These are phyloP conservation scores for Penicillium thymicola DNA, from an alignment of 2,329 filamentous ascomycete species.

Conservation along the genomic window DNA sequence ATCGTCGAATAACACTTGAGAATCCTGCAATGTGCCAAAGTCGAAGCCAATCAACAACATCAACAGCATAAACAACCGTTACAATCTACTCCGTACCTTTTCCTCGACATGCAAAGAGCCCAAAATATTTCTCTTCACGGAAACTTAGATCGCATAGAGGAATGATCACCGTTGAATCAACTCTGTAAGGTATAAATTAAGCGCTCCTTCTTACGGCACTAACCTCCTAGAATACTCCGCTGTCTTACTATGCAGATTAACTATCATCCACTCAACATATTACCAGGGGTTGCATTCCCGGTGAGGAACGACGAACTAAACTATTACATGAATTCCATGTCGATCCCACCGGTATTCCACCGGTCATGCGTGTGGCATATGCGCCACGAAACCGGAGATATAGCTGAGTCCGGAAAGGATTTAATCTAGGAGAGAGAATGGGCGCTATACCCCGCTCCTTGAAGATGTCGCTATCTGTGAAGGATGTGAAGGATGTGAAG, in stretches of 20 bases:
- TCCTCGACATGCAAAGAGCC: background rate
- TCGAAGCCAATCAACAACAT: background rate
- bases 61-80: too few species aligned
- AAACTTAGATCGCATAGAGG: background rate
- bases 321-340: conserved; percentile 6
- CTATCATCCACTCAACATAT: background rate
- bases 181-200: background rate
- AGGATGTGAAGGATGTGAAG: background rate
- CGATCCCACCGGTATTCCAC: conserved; percentile 18
- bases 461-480: background rate
- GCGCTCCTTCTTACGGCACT: background rate
- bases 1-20: too few species aligned
- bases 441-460: conserved; percentile 3
- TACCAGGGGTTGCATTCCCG: background rate
- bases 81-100: background rate
- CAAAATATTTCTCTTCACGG: background rate
- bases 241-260: background rate
- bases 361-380: conserved; percentile 9
- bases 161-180: background rate
- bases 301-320: background rate
- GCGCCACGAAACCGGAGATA: background rate
- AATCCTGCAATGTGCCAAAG: background rate
- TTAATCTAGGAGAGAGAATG: background rate
- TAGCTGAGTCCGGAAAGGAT: background rate
- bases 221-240: background rate